These are phyloP conservation scores for Globisporangium recalcitrans DNA, from an alignment of 352 stramenopile species.

Conservation along the genomic window DNA sequence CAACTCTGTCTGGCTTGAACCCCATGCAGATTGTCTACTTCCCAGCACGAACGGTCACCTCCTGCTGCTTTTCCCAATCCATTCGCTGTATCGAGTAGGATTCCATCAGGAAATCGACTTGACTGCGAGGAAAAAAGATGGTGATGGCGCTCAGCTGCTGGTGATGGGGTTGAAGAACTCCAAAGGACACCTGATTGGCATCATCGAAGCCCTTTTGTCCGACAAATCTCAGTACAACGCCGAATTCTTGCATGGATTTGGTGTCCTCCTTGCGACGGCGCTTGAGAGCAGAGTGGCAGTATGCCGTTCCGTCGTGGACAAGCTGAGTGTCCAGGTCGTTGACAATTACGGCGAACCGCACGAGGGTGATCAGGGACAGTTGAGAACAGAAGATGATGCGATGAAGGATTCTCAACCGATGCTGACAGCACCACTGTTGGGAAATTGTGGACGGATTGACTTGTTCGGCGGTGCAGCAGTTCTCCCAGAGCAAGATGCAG, in stretches of 20 bases:
- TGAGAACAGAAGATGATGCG: no score
- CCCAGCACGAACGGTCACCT: conserved; percentile 17
- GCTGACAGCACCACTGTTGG: conserved; percentile 12
- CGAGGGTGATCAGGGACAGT: background rate
- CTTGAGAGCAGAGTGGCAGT: conserved; percentile 13
- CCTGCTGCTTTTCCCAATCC: conserved; percentile 13
- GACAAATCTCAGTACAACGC: background rate
- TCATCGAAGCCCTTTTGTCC: conserved; percentile 18
- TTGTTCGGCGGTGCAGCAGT: conserved; percentile 13
- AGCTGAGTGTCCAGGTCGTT: conserved; percentile 11
- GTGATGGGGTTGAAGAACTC: conserved; percentile 16
- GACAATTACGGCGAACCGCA: background rate
- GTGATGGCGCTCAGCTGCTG: conserved; percentile 10
- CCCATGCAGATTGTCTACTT: conserved; percentile 3
- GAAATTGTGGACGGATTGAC: conserved; percentile 7
- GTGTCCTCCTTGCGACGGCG: conserved; percentile 14
- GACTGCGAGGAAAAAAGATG: background rate
- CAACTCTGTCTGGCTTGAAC: conserved; percentile 2
- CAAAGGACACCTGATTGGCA: conserved; percentile 4
- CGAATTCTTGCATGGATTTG: conserved; percentile 22
- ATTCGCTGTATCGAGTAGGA: conserved; percentile 4
- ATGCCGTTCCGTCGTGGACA: conserved; percentile 14
- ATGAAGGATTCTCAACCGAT: background rate
- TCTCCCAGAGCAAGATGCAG: conserved; percentile 10
- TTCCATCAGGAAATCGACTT: conserved; percentile 17